A percentile compares a stretch with the other conserved stretches of the same genome.
Evolutionary conservation across 352 stramenopile species (phyloP).

Genomic region (Globisporangium cederbergense): DNA sequence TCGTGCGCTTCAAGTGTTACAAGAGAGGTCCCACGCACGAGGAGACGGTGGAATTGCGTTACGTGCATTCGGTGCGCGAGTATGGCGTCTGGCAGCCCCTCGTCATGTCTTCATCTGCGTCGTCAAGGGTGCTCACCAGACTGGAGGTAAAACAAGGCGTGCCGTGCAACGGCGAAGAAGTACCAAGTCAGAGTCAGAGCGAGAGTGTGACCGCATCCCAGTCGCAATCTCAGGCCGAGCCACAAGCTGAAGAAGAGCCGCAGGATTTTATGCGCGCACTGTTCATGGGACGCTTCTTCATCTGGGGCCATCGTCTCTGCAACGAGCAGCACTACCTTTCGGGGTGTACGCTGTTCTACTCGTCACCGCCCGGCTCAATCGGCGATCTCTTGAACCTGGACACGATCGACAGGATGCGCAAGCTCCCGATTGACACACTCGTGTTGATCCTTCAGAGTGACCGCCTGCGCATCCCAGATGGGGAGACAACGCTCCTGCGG

Average conservation of each 20-base stretch:
- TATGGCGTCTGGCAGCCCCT: constrained; percentile 19
- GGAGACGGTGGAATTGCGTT: constrained; percentile 14
- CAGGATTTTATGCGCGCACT: constrained; percentile 23
- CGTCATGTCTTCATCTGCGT: constrained; percentile 11
- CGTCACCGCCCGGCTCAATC: constrained; percentile 23
- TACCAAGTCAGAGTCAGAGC: constrained; percentile 11
- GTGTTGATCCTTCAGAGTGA: constrained; percentile 59
- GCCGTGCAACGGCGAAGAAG: neutral
- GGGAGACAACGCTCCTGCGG: constrained; percentile 47
- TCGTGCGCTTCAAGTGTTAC: constrained; percentile 12
- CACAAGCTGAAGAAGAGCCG: neutral
- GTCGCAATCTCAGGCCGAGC: constrained; percentile 1
- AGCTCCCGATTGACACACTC: constrained; percentile 58
- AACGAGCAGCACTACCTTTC: constrained; percentile 72
- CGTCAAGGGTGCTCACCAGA: neutral
- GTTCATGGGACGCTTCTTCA: constrained; percentile 34
- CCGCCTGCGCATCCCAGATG: constrained; percentile 45
- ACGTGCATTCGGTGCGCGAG: constrained; percentile 8
- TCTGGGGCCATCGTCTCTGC: constrained; percentile 61
- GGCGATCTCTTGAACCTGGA: constrained; percentile 6
- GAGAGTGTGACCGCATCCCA: constrained; percentile 10
- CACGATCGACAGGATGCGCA: constrained; percentile 32
- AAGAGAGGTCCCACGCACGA: constrained; percentile 10
- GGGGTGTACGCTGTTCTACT: constrained; percentile 61
- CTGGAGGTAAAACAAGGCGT: neutral